phyloP scores from a whole-genome alignment of 148 eudicot species.

The Bassia scoparia region DNA sequence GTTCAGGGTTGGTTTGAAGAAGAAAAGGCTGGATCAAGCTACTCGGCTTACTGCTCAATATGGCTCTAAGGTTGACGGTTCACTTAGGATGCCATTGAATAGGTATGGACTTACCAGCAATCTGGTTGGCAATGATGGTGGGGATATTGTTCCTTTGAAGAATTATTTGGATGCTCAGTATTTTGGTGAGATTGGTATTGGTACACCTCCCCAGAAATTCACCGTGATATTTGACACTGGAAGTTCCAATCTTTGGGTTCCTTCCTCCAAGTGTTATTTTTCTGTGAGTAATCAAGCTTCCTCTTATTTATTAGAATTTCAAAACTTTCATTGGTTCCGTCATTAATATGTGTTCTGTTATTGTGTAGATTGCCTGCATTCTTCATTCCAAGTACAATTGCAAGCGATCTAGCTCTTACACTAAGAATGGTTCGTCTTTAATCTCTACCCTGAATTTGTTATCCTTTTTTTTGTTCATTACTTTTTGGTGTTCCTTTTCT shows the following conservation, averaged over 20 bases:
- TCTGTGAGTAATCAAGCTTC: constrained; percentile 50
- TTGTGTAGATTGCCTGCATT: constrained; percentile 68
- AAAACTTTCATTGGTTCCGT: neutral
- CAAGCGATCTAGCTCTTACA: constrained; percentile 59
- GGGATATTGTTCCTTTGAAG: constrained; percentile 55
- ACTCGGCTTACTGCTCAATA: constrained; percentile 36
- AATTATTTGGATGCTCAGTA: constrained; percentile 89
- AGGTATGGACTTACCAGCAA: constrained; percentile 31
- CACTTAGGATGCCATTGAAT: constrained; percentile 22
- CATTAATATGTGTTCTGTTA: constrained; percentile 12
- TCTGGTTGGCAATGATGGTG: constrained; percentile 37
- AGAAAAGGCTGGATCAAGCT: constrained; percentile 51
- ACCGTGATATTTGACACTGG: constrained; percentile 91
- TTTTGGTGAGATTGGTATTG: constrained; percentile 88
- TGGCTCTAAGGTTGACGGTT: constrained; percentile 31
- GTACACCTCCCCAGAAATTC: constrained; percentile 83
- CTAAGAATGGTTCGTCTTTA: constrained; percentile 55
- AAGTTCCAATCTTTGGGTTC: constrained; percentile 93
- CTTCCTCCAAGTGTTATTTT: constrained; percentile 74
- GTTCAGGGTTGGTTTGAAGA: constrained; percentile 65
- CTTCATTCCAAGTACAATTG: constrained; percentile 83
- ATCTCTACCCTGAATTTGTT: constrained; percentile 3
- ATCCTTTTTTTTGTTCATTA: neutral
- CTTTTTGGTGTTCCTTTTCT: neutral
- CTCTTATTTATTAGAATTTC: neutral